Base-by-base conservation (phyloP, 2,329 filamentous ascomycete genomes). In the Aspergillus melleus region DNA sequence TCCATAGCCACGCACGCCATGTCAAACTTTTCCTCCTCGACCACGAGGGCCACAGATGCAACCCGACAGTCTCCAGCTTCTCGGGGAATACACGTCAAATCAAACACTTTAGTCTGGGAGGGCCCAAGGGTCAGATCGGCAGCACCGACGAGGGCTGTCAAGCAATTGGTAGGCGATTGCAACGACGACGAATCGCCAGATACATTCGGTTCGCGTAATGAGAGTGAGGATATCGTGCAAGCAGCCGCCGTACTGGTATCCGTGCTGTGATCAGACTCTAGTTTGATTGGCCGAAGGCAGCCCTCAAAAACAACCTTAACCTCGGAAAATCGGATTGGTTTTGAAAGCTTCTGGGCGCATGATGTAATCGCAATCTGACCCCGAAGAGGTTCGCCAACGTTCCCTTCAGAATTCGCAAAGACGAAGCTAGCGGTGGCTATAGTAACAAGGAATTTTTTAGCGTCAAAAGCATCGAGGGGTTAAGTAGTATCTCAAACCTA, bases 41-140 rank as follows among this genome's bases (percentile, higher is more conserved):
- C 76, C 1, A 80, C 77, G 29, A 96, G 77, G 0, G 81, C 84
- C 10, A 89, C 84, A 1, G 86, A 86, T 4, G 84, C 81, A 4
- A 90, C 87, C 52, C 83, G 86, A 0, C 89, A 87, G 58, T 91
- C 85, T n/a, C 92, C 92, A 2, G 92, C 86, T 75, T 97, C 93
- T 60, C 92, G 87, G 16, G 96, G 83, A 2, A 88, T 85, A 59
- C 92, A 84, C 9, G 83, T 84, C 67, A 96, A 82, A 66, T 90
- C 86, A 62, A 90, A 89, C 1, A 93, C 85, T 55, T 85, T 86
- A 9, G 83, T 89, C 61, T 90, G 84, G 0, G 87, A 87, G 14
- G 92, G 85, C 11, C 77, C 74, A 49, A 97, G 76, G 0, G 82
- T 86, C 57, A 97, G 76, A 72, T 93, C 81, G 9, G 84, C 83